These are phyloP conservation scores for Diophrys appendiculata DNA, from an alignment of 73 alveolate species.

Conservation along the genomic window DNA sequence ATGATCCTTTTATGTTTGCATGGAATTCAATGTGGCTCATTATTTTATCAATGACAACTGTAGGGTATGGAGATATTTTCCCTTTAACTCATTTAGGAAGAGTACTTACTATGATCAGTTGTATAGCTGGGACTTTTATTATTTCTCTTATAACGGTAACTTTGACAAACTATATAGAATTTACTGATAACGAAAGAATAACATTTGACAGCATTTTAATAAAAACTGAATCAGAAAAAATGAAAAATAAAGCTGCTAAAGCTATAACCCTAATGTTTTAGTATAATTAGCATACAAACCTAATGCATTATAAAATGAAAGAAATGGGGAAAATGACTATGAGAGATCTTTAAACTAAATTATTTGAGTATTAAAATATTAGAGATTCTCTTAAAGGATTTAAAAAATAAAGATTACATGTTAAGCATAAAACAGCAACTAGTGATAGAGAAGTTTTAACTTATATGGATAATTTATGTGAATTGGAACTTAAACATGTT, in stretches of 20 bases:
- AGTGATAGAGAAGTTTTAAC: neutral
- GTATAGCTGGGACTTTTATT: constrained; percentile 93
- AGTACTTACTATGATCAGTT: constrained; percentile 73
- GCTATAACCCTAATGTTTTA: neutral
- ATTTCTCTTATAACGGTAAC: constrained; percentile 86
- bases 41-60: constrained; percentile 87
- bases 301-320: neutral
- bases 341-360: neutral
- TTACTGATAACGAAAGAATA: constrained; percentile 35
- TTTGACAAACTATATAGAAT: constrained; percentile 43
- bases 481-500: neutral
- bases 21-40: constrained; percentile 78
- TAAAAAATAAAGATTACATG: neutral
- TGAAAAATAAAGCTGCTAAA: constrained; percentile 25
- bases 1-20: neutral
- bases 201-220: constrained; percentile 31
- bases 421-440: neutral
- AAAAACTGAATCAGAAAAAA: constrained; percentile 24
- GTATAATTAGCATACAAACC: neutral
- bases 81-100: constrained; percentile 83
- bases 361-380: neutral
- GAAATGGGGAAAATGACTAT: neutral
- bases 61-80: constrained; percentile 92
- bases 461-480: neutral
- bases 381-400: neutral